A percentile compares a stretch with the other conserved stretches of the same genome.
Conservation (phyloP, 768 basidiomycete genomes). For the Hypholoma fasciculare region DNA sequence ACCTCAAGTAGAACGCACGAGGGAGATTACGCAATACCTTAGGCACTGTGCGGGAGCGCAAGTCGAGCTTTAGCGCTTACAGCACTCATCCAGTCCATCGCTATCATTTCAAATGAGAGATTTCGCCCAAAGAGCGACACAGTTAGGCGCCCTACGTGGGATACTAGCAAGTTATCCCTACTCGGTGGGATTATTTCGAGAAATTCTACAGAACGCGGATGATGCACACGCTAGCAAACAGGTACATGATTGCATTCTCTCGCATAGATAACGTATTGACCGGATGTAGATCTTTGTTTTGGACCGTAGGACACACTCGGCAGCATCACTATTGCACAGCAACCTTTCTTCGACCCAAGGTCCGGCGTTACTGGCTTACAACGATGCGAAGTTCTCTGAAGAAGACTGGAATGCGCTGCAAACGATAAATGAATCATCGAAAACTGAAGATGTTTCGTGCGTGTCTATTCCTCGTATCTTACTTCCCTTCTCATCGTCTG, state of each 20-base stretch:
- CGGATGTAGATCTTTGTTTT: slow-evolving; percentile 38
- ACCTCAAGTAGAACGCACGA: slow-evolving; percentile 1
- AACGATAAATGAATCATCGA: slow-evolving; percentile 45
- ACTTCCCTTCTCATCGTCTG: not conserved
- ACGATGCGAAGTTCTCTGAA: slow-evolving; percentile 40
- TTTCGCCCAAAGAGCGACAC: slow-evolving; percentile 27
- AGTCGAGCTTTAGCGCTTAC: not conserved
- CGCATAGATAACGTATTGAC: not conserved
- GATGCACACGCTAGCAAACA: slow-evolving; percentile 47
- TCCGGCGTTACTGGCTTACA: slow-evolving; percentile 47
- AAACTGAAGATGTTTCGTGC: slow-evolving; percentile 43
- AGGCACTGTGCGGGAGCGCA: not conserved
- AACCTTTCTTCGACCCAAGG: slow-evolving; percentile 34
- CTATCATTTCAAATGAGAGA: slow-evolving; percentile 6
- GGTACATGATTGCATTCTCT: slow-evolving; percentile 23
- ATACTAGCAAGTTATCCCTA: slow-evolving; percentile 47
- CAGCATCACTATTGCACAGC: slow-evolving; percentile 22
- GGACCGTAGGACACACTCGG: slow-evolving; percentile 34
- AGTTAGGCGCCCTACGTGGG: slow-evolving; percentile 21
- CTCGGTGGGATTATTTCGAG: slow-evolving; percentile 43
- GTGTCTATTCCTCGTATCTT: slow-evolving; percentile 6
- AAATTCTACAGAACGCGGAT: slow-evolving; percentile 49
- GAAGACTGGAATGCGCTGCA: slow-evolving; percentile 46
- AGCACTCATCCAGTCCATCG: not conserved
- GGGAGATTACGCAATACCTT: not conserved